Conservation (phyloP, 345 rosid species). For the Rhizophora apiculata region DNA sequence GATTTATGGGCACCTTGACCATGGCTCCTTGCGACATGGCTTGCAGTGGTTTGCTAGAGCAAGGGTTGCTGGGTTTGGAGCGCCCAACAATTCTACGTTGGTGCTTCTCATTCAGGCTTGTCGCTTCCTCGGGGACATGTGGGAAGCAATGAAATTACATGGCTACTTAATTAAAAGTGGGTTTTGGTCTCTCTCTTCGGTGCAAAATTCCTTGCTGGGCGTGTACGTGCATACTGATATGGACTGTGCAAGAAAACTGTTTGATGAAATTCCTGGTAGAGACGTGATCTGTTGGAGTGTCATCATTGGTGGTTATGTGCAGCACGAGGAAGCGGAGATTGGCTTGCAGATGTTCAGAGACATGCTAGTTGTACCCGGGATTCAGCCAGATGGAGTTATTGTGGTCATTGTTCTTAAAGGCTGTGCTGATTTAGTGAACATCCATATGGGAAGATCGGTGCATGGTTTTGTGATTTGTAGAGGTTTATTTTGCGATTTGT, state of each 20-base stretch:
- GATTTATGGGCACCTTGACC: constrained; percentile 43
- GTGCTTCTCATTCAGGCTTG: constrained; percentile 54
- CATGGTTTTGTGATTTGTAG: constrained; percentile 47
- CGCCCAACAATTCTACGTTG: constrained; percentile 48
- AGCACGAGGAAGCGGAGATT: constrained; percentile 31
- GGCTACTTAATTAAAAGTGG: constrained; percentile 50
- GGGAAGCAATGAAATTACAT: constrained; percentile 38
- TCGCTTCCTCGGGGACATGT: constrained; percentile 20
- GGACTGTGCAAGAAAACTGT: constrained; percentile 43
- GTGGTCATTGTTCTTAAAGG: constrained; percentile 58
- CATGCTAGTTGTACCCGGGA: constrained; percentile 40
- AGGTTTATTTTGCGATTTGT: constrained; percentile 48
- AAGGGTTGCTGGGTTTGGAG: constrained; percentile 47
- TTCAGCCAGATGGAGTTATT: constrained; percentile 48
- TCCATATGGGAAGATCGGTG: constrained; percentile 42
- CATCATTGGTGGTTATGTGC: constrained; percentile 51
- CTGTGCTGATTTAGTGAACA: constrained; percentile 33
- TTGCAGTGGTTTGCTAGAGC: constrained; percentile 49
- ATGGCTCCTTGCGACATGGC: constrained; percentile 42
- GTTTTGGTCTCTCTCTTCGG: constrained; percentile 33
- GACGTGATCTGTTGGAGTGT: constrained; percentile 72
- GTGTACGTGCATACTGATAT: constrained; percentile 31
- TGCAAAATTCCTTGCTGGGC: constrained; percentile 53
- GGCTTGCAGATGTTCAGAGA: constrained; percentile 45
- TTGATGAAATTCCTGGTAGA: constrained; percentile 64